phyloP scores from a whole-genome alignment of 2,329 filamentous ascomycete genomes.

The Verticillium longisporum region DNA sequence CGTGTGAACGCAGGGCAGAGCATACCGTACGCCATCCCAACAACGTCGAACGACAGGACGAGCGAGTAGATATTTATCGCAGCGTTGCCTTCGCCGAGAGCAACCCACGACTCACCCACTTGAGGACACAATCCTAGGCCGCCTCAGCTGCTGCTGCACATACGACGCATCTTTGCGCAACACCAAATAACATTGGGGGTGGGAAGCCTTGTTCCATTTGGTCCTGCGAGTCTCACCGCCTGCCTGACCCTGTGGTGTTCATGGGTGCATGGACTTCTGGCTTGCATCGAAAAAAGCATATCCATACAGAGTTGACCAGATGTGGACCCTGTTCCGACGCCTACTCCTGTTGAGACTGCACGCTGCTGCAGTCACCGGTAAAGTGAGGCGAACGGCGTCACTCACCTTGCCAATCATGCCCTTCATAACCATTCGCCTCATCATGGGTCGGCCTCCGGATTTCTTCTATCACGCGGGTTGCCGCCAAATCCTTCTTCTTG shows the following conservation, averaged over 20 bases:
- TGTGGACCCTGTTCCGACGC: background rate
- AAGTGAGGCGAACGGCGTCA: conserved; percentile 13
- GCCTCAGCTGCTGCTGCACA: background rate
- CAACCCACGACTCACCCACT: background rate
- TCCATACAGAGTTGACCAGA: background rate
- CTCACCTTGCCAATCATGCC: conserved; percentile 10
- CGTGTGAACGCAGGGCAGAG: background rate
- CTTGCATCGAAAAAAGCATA: background rate
- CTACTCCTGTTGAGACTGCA: conserved; percentile 5
- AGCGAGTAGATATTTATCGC: conserved; percentile 10
- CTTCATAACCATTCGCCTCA: conserved; percentile 1
- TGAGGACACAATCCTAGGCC: background rate
- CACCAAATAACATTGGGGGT: background rate
- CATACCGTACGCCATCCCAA: background rate
- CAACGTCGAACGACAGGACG: background rate
- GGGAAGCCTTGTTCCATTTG: background rate
- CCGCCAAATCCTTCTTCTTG: background rate
- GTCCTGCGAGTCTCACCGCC: background rate
- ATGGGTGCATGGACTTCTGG: background rate
- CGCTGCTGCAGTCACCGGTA: conserved; percentile 9
- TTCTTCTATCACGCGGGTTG: background rate
- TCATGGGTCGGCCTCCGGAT: background rate
- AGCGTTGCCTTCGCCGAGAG: conserved; percentile 3
- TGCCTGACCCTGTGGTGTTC: background rate
- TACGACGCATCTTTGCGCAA: background rate